phyloP scores from a whole-genome alignment of 2,329 filamentous ascomycete species.

The Fusarium fujikuroi region DNA sequence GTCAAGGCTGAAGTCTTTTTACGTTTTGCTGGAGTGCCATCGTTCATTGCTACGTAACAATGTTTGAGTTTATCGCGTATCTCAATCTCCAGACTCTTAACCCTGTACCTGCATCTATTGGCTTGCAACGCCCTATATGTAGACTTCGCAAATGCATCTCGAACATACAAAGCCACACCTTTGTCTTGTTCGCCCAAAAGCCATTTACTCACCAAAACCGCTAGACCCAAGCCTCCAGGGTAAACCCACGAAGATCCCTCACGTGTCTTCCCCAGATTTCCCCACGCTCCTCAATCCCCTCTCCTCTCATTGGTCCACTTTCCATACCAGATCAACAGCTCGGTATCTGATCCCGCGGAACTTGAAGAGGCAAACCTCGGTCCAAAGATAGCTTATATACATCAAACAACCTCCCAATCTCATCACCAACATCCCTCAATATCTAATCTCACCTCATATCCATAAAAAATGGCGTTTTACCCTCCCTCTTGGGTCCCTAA shows the following conservation, averaged over 20 bases:
- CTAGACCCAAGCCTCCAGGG: neutral
- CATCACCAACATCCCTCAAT: neutral
- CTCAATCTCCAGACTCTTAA: fast-evolving
- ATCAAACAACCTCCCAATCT: neutral
- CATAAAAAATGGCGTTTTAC: conserved; percentile 9
- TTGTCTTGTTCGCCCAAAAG: fast-evolving
- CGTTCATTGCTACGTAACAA: fast-evolving
- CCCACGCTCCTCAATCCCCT: neutral
- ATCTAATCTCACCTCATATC: fast-evolving
- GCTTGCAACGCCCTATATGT: no score
- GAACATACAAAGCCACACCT: fast-evolving
- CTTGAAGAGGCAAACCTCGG: conserved; percentile 17
- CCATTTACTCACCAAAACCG: fast-evolving
- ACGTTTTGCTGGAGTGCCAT: no score
- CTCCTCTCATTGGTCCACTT: neutral
- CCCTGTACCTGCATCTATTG: neutral
- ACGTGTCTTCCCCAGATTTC: conserved; percentile 22
- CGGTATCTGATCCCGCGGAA: conserved; percentile 14
- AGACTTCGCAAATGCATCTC: neutral
- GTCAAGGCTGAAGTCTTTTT: no score
- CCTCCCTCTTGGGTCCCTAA: conserved; percentile 22
- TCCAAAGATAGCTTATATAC: neutral
- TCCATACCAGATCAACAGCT: neutral
- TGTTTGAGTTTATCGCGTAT: neutral
- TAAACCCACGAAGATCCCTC: neutral